A percentile compares a stretch with the other conserved stretches of the same genome.
phyloP scores from a whole-genome alignment of 208 protist species.

The Naegleria lovaniensis region DNA sequence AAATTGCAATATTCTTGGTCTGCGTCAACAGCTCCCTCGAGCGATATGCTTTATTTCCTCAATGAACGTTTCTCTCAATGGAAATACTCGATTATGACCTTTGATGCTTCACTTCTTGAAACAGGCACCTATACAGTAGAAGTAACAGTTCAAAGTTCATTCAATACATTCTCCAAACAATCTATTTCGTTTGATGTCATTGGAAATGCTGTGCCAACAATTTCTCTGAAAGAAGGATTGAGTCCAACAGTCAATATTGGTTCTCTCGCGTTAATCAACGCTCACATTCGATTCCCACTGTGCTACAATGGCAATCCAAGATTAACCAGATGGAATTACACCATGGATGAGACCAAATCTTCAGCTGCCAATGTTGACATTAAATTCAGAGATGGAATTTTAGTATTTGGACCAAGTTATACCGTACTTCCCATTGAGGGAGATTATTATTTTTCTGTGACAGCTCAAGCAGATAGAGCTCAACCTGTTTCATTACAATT shows the following conservation, averaged over 20 bases:
- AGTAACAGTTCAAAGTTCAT: not conserved
- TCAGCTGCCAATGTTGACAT: not conserved
- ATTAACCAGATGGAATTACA: too few relatives aligned
- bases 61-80: not conserved
- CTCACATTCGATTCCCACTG: not conserved
- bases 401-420: not conserved
- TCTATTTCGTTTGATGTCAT: not conserved
- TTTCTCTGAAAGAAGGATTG: not conserved
- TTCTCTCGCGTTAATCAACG: not conserved
- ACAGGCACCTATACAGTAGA: not conserved
- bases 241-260: not conserved
- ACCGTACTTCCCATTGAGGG: not conserved
- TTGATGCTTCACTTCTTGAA: not conserved
- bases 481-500: not conserved
- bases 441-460: not conserved
- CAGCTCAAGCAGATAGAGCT: not conserved
- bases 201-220: not conserved
- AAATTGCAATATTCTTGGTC: not conserved
- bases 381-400: not conserved
- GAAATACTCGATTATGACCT: too few relatives aligned
- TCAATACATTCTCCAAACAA: not conserved
- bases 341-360: too few relatives aligned
- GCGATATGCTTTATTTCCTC: not conserved
- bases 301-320: not conserved
- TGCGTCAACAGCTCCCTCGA: not conserved